A percentile compares a stretch with the other conserved stretches of the same genome.
Conservation (phyloP, 805 yeast species). For the Jamesozyma piceae region DNA sequence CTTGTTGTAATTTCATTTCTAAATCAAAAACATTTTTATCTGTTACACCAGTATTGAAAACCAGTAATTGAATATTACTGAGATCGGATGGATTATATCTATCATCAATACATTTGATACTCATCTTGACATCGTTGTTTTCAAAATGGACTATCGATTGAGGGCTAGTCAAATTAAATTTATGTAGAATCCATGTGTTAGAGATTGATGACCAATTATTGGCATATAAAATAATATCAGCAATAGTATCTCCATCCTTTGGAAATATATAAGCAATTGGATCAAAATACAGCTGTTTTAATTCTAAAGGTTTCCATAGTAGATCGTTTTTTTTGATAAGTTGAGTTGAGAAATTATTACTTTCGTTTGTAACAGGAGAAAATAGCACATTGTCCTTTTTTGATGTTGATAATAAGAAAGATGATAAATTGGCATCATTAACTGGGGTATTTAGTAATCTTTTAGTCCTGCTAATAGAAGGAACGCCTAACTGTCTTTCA, state of each 20-base stretch:
- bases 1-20: slow-evolving; percentile 29
- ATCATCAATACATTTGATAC: slow-evolving; percentile 17
- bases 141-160: slow-evolving; percentile 1
- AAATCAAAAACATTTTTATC: slow-evolving; percentile 27
- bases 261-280: slow-evolving; percentile 11
- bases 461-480: slow-evolving; percentile 17
- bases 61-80: slow-evolving; percentile 27
- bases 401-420: slow-evolving; percentile 14
- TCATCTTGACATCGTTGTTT: slow-evolving; percentile 7
- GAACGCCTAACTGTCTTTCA: slow-evolving; percentile 32
- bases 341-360: slow-evolving; percentile 24
- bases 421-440: slow-evolving; percentile 7
- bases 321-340: slow-evolving; percentile 30
- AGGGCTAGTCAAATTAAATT: slow-evolving; percentile 21
- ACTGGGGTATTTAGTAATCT: slow-evolving; percentile 16
- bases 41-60: slow-evolving; percentile 34
- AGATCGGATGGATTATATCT: slow-evolving; percentile 21
- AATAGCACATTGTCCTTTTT: slow-evolving; percentile 14
- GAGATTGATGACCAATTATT: slow-evolving; percentile 25
- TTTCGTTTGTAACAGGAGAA: slow-evolving; percentile 23
- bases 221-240: slow-evolving; percentile 20
- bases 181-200: slow-evolving; percentile 27
- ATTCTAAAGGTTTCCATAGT: slow-evolving; percentile 42
- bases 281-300: slow-evolving; percentile 29
- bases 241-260: neutral